A percentile compares a stretch with the other conserved stretches of the same genome.
Evolutionary conservation across 148 eudicot genomes (phyloP).

Genomic region (Heliosperma pusillum): DNA sequence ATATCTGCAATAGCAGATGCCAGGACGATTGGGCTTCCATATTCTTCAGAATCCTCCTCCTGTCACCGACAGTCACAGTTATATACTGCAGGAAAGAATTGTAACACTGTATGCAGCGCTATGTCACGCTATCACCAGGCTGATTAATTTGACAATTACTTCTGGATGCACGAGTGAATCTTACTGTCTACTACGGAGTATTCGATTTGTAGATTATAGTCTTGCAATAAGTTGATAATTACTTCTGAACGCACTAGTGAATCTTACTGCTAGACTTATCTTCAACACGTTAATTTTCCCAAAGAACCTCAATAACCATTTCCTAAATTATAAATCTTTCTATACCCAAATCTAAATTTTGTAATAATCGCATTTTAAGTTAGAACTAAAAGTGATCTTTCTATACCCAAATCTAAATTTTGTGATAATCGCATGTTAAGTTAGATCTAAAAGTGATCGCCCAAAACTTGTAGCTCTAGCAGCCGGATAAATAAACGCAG

Average conservation of each 20-base stretch:
- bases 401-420: too few species aligned
- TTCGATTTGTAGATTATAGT: not conserved
- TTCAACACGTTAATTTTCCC: not conserved
- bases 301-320: too few species aligned
- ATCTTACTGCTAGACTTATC: not conserved
- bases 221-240: not conserved
- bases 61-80: slow-evolving; percentile 23
- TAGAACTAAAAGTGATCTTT: too few species aligned
- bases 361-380: too few species aligned
- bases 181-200: too few species aligned
- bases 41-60: slow-evolving; percentile 96
- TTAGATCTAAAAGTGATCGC: too few species aligned
- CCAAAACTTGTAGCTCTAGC: too few species aligned
- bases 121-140: not conserved
- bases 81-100: not conserved
- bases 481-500: too few species aligned
- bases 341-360: too few species aligned
- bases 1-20: slow-evolving; percentile 80
- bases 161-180: not conserved
- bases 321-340: too few species aligned
- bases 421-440: too few species aligned
- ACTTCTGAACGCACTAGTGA: not conserved
- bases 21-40: slow-evolving; percentile 62
- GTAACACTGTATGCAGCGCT: not conserved
- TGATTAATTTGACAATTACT: not conserved